Percentiles rank a stretch among this genome's conserved stretches.
phyloP scores from a whole-genome alignment of 805 yeast genomes.

The Lachancea mirantina region DNA sequence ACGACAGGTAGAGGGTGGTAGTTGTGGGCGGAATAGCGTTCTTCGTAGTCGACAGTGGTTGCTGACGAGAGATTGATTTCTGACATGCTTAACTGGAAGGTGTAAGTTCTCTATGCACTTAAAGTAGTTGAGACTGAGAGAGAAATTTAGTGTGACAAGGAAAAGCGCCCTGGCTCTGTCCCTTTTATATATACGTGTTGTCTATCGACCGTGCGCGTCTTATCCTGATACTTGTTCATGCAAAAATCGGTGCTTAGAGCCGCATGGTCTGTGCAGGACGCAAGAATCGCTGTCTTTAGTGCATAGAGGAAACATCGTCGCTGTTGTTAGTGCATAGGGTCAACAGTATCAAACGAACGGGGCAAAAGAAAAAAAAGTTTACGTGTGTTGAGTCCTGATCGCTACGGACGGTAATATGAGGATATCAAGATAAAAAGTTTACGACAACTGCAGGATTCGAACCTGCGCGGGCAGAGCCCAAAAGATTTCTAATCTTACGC shows the following conservation, averaged over 20 bases:
- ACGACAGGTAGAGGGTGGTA: conserved; percentile 97
- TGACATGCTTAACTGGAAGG: background rate
- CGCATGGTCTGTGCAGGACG: conserved; percentile 2
- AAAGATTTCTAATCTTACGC: conserved; percentile 54
- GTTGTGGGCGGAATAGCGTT: conserved; percentile 87
- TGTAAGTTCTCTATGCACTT: background rate
- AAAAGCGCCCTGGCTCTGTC: background rate
- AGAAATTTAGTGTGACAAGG: background rate
- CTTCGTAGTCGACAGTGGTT: conserved; percentile 62
- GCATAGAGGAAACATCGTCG: conserved; percentile 10
- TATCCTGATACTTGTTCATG: background rate
- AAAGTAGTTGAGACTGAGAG: background rate
- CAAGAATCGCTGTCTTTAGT: conserved; percentile 10
- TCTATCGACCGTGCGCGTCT: conserved; percentile 1
- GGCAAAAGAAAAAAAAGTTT: no score
- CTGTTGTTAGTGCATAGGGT: conserved; percentile 10
- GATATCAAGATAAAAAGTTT: no score
- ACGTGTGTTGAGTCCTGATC: no score
- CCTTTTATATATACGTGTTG: conserved; percentile 4
- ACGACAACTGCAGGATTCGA: conserved; percentile 72
- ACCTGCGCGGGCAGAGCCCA: conserved; percentile 58
- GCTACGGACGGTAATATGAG: no score
- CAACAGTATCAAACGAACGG: no score
- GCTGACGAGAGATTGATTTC: conserved; percentile 51
- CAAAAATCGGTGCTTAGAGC: no score